Conservation (phyloP, 129 eudicot genomes). For the Escallonia herrerae region DNA sequence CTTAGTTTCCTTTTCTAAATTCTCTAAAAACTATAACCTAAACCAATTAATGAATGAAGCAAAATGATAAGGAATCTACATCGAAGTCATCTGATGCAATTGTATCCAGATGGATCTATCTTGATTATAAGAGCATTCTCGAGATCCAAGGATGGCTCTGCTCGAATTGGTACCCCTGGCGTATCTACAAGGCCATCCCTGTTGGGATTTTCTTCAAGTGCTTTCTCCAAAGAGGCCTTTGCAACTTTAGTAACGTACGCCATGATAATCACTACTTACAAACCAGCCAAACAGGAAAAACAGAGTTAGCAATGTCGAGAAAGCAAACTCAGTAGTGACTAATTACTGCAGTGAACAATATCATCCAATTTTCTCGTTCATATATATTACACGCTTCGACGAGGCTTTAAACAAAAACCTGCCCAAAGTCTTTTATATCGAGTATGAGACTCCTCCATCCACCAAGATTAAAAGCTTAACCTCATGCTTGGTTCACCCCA, state of each 20-base stretch:
- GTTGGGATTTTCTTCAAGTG: constrained; percentile 60
- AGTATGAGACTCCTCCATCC: no score
- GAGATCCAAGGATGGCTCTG: constrained; percentile 45
- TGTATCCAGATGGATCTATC: constrained; percentile 37
- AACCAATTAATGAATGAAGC: not conserved
- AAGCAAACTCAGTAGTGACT: not conserved
- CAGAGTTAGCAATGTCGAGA: no score
- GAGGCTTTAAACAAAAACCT: no score
- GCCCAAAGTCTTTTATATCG: no score
- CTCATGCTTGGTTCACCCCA: no score
- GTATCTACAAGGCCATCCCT: constrained; percentile 32
- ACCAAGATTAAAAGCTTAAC: no score
- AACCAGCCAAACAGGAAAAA: not conserved
- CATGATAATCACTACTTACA: constrained; percentile 49
- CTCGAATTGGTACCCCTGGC: constrained; percentile 43
- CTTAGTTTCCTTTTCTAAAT: not conserved
- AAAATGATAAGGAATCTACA: constrained; percentile 35
- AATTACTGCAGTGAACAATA: not conserved
- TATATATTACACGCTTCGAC: no score
- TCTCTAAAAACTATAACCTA: constrained; percentile 19
- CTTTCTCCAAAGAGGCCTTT: constrained; percentile 78
- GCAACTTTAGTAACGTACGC: constrained; percentile 66
- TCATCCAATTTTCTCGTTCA: not conserved
- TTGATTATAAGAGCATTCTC: constrained; percentile 54
- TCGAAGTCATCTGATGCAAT: constrained; percentile 25